A percentile compares a stretch with the other conserved stretches of the same genome.
Conservation (phyloP, 176 grass and related monocot genomes). For the Zea luxurians region DNA sequence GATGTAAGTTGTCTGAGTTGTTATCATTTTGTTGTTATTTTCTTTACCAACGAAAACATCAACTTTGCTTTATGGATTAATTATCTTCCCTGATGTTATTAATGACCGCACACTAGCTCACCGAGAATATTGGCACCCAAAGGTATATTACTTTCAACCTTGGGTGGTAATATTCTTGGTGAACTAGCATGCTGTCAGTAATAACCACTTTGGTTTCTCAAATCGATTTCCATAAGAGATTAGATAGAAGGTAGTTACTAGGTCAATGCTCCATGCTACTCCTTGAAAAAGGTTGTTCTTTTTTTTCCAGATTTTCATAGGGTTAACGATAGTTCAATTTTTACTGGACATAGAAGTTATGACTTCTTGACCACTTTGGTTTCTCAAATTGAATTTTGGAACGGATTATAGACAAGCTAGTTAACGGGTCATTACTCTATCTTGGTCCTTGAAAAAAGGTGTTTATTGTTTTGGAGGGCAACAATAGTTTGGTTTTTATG, state of each 20-base stretch:
- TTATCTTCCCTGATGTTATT: slow-evolving; percentile 10
- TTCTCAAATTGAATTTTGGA: not conserved
- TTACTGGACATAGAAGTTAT: slow-evolving; percentile 10
- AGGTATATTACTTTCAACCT: not conserved
- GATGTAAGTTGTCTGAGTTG: slow-evolving; percentile 64
- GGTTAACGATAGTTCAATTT: slow-evolving; percentile 1
- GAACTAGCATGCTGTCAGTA: not conserved
- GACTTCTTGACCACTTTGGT: not conserved
- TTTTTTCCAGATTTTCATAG: not conserved
- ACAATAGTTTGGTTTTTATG: not conserved
- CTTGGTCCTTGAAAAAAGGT: not conserved
- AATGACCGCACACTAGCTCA: slow-evolving; percentile 1
- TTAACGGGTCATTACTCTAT: not conserved
- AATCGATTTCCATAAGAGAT: slow-evolving; percentile 2
- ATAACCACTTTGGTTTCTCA: not conserved
- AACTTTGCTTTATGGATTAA: not conserved
- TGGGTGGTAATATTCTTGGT: too few species aligned
- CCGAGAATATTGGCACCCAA: slow-evolving; percentile 11
- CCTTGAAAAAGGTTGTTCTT: not conserved
- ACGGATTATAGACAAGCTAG: not conserved
- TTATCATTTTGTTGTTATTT: slow-evolving; percentile 16
- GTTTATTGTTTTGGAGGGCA: not conserved
- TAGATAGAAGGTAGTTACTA: not conserved
- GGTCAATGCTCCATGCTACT: not conserved
- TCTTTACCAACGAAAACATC: slow-evolving; percentile 22